Conservation (phyloP, 176 grass and related monocot genomes). For the Eragrostis curvula region DNA sequence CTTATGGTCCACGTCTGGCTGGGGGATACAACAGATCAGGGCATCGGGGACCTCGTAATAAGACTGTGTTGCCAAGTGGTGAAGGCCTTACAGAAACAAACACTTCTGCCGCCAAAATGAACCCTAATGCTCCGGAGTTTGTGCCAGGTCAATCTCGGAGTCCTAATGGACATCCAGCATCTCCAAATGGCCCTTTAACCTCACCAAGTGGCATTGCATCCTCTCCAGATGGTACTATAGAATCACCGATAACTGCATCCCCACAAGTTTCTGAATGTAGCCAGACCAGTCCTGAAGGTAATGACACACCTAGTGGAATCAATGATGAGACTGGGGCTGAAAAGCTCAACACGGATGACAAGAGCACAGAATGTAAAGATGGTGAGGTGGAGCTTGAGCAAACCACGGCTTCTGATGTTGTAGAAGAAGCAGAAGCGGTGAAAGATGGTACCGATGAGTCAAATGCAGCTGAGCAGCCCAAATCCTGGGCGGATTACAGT, state of each 20-base stretch:
- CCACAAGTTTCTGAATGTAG: conserved; percentile 56
- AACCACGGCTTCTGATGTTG: conserved; percentile 37
- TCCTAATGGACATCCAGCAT: conserved; percentile 63
- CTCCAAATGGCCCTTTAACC: conserved; percentile 54
- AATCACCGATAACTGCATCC: conserved; percentile 60
- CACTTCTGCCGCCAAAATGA: conserved; percentile 66
- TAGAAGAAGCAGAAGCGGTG: conserved; percentile 28
- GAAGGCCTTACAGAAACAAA: conserved; percentile 67
- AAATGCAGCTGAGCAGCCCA: conserved; percentile 49
- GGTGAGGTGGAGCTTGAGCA: conserved; percentile 44
- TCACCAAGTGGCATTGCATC: conserved; percentile 50
- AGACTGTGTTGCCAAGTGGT: conserved; percentile 68
- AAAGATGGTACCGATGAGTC: conserved; percentile 45
- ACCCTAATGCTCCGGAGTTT: conserved; percentile 89
- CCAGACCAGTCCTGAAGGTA: conserved; percentile 60
- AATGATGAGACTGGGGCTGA: conserved; percentile 37
- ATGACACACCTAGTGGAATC: conserved; percentile 42
- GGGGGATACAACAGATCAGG: conserved; percentile 90
- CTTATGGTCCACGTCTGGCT: conserved; percentile 92
- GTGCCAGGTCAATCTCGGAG: conserved; percentile 73
- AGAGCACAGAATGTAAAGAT: conserved; percentile 43
- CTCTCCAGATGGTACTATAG: conserved; percentile 58
- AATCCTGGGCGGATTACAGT: conserved; percentile 82
- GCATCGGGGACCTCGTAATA: conserved; percentile 74
- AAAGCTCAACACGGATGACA: conserved; percentile 41